Base-by-base conservation (phyloP, 2,329 filamentous ascomycete species). In the Fusarium sororula region DNA sequence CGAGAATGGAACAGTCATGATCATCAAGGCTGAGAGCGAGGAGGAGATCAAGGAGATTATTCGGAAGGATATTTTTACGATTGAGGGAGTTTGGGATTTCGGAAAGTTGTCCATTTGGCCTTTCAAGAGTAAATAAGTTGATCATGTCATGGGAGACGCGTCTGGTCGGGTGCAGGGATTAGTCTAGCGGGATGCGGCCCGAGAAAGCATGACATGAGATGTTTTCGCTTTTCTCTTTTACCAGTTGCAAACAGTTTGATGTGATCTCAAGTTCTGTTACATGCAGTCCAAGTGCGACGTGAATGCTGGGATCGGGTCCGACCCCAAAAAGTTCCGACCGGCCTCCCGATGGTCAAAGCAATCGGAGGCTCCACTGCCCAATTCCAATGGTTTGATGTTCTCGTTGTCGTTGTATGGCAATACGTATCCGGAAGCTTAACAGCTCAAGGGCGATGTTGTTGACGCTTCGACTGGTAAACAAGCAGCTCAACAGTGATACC, bases 1-100 rank as follows among this genome's bases (percentile, higher is more conserved):
- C 26, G 53, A 55, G 26, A 42, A 55, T 14, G 53, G 53, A 41
- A 55, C 53, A 30, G 53, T 55, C 26, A 55, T 55, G 53, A 55
- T 55, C 26, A 42, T 55, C 24, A 55, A 55, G 20, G 53, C 53
- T 4, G 37, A 42, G 37, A 55, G 26, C 7, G 53, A 55, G 26
- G 53, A 55, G 37, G 53, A 55, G 37, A 55, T 55, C 14, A 55
- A 24, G 53, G 37, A 55, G 6, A 55, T 42, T 4, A 30, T 55
- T 3, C 53, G 37, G 11, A 41, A 42, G 11, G 53, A 55, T 30
- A 55, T 55, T 55, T 55, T 55, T 14, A 55, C 37, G 17, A 55
- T 55, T 10, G 53, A 55, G 53, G 53, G 37, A 14, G 53, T 55
- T 24, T 55, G 53, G 53, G 53, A 55, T 24, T 55, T 55, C 15